A percentile compares a stretch with the other conserved stretches of the same genome.
Evolutionary conservation across 306 rosid species (phyloP).

Genomic region (Vachellia collinsii): DNA sequence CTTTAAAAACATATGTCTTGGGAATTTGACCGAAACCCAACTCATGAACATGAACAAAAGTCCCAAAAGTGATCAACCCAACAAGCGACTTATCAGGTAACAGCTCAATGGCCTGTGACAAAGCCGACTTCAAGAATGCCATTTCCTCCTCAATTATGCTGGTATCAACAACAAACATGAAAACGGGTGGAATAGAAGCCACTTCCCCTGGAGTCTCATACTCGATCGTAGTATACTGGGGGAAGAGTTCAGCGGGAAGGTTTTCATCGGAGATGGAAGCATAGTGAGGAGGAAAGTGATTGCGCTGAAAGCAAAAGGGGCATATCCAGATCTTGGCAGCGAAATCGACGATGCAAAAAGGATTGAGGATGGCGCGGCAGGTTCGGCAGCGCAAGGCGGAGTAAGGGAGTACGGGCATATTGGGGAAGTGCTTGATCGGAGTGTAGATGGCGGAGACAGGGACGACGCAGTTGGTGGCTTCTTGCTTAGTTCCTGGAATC

Average conservation of each 20-base stretch:
- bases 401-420: slow-evolving; percentile 76
- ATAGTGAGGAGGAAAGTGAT: slow-evolving; percentile 89
- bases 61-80: slow-evolving; percentile 82
- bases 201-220: slow-evolving; percentile 52
- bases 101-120: slow-evolving; percentile 77
- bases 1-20: slow-evolving; percentile 78
- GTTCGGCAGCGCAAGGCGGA: slow-evolving; percentile 88
- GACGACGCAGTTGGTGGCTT: slow-evolving; percentile 64
- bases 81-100: slow-evolving; percentile 88
- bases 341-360: slow-evolving; percentile 91
- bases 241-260: slow-evolving; percentile 96
- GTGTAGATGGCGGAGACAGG: slow-evolving; percentile 87
- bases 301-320: slow-evolving; percentile 90
- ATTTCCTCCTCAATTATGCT: slow-evolving; percentile 89
- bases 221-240: slow-evolving; percentile 89
- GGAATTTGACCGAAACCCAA: slow-evolving; percentile 78
- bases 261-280: slow-evolving; percentile 80
- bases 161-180: slow-evolving; percentile 82
- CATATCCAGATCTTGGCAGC: slow-evolving; percentile 99
- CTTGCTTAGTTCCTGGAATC: slow-evolving; percentile 86
- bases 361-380: slow-evolving; percentile 89
- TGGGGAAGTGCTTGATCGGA: slow-evolving; percentile 75
- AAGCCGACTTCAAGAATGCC: slow-evolving; percentile 64
- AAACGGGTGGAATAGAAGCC: slow-evolving; percentile 59
- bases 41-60: slow-evolving; percentile 83